Percentiles rank a stretch among this genome's conserved stretches.
Evolutionary conservation across 164 flowering plant species (phyloP).

Genomic region (Cinnamomum micranthum): DNA sequence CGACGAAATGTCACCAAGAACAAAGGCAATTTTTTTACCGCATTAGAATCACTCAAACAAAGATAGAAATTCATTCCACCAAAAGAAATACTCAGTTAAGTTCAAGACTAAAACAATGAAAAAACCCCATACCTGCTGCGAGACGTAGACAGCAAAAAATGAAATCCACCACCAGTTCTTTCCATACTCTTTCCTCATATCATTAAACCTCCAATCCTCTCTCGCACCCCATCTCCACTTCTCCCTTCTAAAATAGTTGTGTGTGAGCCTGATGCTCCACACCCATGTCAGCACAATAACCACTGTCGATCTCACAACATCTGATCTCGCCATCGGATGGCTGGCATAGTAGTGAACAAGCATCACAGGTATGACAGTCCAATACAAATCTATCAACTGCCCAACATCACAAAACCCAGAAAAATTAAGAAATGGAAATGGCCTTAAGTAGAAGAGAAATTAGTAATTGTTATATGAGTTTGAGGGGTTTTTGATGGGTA

Average conservation of each 20-base stretch:
- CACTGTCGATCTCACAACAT: constrained; percentile 51
- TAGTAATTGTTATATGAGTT: background rate
- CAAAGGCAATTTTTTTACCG: background rate
- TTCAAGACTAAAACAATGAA: background rate
- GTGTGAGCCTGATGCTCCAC: constrained; percentile 79
- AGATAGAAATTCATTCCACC: background rate
- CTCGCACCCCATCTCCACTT: constrained; percentile 84
- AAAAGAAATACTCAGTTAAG: background rate
- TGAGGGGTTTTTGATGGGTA: constrained; percentile 14
- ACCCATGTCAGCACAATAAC: constrained; percentile 68
- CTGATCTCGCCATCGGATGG: constrained; percentile 53
- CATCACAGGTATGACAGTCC: constrained; percentile 92
- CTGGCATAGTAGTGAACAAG: constrained; percentile 69
- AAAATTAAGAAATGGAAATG: background rate
- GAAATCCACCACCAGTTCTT: constrained; percentile 91
- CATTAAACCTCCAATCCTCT: constrained; percentile 90
- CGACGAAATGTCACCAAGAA: background rate
- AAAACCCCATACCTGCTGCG: constrained; percentile 61
- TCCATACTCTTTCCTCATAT: constrained; percentile 66
- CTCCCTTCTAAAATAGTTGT: constrained; percentile 87
- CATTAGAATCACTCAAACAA: background rate
- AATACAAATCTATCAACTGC: constrained; percentile 92
- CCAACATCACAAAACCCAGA: constrained; percentile 12
- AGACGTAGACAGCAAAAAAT: constrained; percentile 66
- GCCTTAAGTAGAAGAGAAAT: background rate